Percentiles rank a stretch among this genome's conserved stretches.
Evolutionary conservation across 176 grass and related monocot species (phyloP).

Genomic region (Tillandsia fasciculata): DNA sequence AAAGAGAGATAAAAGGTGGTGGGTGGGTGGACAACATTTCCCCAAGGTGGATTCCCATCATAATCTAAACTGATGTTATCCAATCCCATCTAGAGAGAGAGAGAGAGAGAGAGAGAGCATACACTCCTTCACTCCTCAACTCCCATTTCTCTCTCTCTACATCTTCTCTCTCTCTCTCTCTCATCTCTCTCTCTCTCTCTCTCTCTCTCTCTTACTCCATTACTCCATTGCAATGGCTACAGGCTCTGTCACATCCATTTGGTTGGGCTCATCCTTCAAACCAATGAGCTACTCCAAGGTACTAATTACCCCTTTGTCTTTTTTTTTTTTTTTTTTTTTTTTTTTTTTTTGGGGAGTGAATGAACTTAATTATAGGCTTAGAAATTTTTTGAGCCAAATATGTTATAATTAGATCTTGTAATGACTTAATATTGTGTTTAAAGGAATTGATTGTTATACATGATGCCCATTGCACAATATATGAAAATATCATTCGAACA

Average conservation of each 20-base stretch:
- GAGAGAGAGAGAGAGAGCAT: background rate
- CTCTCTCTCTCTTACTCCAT: background rate
- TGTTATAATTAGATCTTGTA: no score
- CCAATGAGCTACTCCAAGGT: constrained; percentile 20
- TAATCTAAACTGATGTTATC: background rate
- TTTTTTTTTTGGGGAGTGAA: background rate
- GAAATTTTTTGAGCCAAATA: no score
- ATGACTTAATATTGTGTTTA: background rate
- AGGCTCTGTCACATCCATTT: constrained; percentile 23
- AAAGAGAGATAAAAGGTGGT: background rate
- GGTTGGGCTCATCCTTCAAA: constrained; percentile 24
- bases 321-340: background rate
- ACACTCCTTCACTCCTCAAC: background rate
- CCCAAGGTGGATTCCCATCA: background rate
- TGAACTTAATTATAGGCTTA: no score
- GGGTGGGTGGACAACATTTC: background rate
- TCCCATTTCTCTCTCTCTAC: background rate
- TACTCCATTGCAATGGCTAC: constrained; percentile 21
- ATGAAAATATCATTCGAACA: no score
- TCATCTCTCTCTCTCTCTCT: background rate
- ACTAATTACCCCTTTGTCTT: background rate
- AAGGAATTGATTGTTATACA: no score
- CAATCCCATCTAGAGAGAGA: no score
- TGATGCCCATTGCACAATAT: no score
- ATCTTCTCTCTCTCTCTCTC: background rate